A percentile compares a stretch with the other conserved stretches of the same genome.
Conservation (phyloP, 2,329 filamentous ascomycete species). For the Ascochyta pisi region DNA sequence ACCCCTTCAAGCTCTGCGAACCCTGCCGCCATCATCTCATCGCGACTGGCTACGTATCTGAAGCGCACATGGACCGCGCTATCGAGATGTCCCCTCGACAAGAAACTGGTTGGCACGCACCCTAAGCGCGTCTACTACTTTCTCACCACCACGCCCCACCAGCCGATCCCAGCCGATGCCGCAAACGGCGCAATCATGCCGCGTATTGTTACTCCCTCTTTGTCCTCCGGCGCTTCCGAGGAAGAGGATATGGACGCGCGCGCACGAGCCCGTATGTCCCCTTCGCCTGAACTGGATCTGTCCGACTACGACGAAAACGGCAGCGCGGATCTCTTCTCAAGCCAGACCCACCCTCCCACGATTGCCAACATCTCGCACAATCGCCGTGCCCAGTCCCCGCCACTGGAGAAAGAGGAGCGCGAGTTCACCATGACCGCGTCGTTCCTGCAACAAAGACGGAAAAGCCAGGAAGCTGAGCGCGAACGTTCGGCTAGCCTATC, state of each 20-base stretch:
- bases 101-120: slow-evolving; percentile 90
- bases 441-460: slow-evolving; percentile 70
- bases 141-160: slow-evolving; percentile 84
- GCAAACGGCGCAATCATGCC: slow-evolving; percentile 58
- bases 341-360: slow-evolving; percentile 51
- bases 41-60: slow-evolving; percentile 85
- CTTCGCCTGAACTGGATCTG: slow-evolving; percentile 91
- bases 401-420: slow-evolving; percentile 90
- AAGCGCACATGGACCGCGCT: slow-evolving; percentile 82
- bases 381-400: slow-evolving; percentile 80
- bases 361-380: slow-evolving; percentile 61
- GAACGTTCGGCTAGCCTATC: slow-evolving; percentile 49
- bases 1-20: slow-evolving; percentile 79
- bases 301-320: slow-evolving; percentile 81
- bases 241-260: slow-evolving; percentile 66
- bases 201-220: slow-evolving; percentile 80
- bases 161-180: slow-evolving; percentile 75
- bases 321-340: slow-evolving; percentile 65
- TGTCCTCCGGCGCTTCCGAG: slow-evolving; percentile 81
- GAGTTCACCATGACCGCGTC: slow-evolving; percentile 97
- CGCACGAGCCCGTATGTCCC: slow-evolving; percentile 73
- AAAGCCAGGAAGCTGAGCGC: slow-evolving; percentile 51
- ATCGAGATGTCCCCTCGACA: slow-evolving; percentile 85
- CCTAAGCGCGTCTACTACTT: slow-evolving; percentile 97
- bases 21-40: slow-evolving; percentile 92